A percentile compares a stretch with the other conserved stretches of the same genome.
These are phyloP conservation scores for Trichoderma erinaceum DNA, from an alignment of 495 filamentous ascomycete genomes.

Conservation along the genomic window DNA sequence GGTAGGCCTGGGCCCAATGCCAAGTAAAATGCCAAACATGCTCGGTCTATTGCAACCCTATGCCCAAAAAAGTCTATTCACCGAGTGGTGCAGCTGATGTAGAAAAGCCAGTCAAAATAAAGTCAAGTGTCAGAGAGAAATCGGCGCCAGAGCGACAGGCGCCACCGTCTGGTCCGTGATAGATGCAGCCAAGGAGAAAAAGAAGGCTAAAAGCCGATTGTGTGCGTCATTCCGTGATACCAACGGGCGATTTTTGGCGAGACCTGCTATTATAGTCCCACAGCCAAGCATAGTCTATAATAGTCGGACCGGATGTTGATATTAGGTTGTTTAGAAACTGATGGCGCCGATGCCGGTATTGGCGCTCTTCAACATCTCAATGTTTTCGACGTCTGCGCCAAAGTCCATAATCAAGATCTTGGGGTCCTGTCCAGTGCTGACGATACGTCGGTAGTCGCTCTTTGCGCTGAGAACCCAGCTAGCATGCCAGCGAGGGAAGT, in stretches of 20 bases:
- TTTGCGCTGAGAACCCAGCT: slow-evolving; percentile 96
- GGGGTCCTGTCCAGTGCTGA: slow-evolving; percentile 89
- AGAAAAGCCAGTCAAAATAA: background rate
- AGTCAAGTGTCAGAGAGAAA: background rate
- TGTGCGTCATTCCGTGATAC: background rate
- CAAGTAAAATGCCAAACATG: slow-evolving; percentile 10
- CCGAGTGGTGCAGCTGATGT: background rate
- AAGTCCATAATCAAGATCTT: slow-evolving; percentile 90
- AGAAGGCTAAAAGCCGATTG: background rate
- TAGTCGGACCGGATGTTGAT: slow-evolving; percentile 1
- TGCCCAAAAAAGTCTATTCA: slow-evolving; percentile 4
- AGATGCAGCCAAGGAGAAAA: background rate
- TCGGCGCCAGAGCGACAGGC: background rate
- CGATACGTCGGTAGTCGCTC: slow-evolving; percentile 85
- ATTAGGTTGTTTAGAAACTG: slow-evolving; percentile 3
- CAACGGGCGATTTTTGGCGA: background rate
- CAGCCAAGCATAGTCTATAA: background rate
- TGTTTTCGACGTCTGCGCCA: slow-evolving; percentile 49
- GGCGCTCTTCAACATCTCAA: slow-evolving; percentile 47
- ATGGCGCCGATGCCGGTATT: slow-evolving; percentile 10
- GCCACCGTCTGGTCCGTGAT: no score
- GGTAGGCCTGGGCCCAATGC: background rate
- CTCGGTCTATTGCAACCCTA: background rate
- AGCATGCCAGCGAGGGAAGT: slow-evolving; percentile 79
- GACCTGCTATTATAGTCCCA: background rate